phyloP scores from a whole-genome alignment of 805 yeast genomes.

The Allodekkera sacchari region DNA sequence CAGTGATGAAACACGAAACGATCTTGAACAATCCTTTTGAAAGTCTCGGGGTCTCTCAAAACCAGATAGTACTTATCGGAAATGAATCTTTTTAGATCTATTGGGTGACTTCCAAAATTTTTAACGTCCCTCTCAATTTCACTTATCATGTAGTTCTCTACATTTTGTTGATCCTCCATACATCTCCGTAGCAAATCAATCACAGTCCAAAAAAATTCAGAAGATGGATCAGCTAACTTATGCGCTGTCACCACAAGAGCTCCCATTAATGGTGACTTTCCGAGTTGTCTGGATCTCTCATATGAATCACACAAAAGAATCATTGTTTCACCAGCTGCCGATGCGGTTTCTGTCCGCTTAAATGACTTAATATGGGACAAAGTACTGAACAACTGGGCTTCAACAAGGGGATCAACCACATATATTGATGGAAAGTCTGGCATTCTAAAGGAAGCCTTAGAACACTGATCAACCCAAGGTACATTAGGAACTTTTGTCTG shows the following conservation, averaged over 20 bases:
- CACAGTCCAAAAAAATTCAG: slow-evolving; percentile 36
- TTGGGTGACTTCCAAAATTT: slow-evolving; percentile 29
- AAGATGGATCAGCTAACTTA: slow-evolving; percentile 27
- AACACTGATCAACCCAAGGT: slow-evolving; percentile 34
- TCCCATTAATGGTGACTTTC: slow-evolving; percentile 38
- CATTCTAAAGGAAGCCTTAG: too few species aligned
- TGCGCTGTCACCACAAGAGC: slow-evolving; percentile 37
- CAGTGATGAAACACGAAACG: too few species aligned
- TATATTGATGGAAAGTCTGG: too few species aligned
- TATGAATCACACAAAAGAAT: slow-evolving; percentile 44
- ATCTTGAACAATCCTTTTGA: not conserved
- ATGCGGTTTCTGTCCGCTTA: slow-evolving; percentile 37
- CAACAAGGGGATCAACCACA: too few species aligned
- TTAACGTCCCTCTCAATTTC: slow-evolving; percentile 42
- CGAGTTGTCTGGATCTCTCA: slow-evolving; percentile 30
- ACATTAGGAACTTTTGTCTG: slow-evolving; percentile 43
- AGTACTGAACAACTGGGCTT: slow-evolving; percentile 31
- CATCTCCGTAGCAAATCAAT: slow-evolving; percentile 57
- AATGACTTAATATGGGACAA: slow-evolving; percentile 35
- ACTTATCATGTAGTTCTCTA: slow-evolving; percentile 39
- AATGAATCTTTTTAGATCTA: slow-evolving; percentile 42
- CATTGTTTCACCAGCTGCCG: slow-evolving; percentile 46
- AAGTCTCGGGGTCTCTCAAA: slow-evolving; percentile 3
- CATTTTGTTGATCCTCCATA: slow-evolving; percentile 49
- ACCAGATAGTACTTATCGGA: slow-evolving; percentile 32